Conservation (phyloP, 306 rosid species). For the Citrullus amarus region DNA sequence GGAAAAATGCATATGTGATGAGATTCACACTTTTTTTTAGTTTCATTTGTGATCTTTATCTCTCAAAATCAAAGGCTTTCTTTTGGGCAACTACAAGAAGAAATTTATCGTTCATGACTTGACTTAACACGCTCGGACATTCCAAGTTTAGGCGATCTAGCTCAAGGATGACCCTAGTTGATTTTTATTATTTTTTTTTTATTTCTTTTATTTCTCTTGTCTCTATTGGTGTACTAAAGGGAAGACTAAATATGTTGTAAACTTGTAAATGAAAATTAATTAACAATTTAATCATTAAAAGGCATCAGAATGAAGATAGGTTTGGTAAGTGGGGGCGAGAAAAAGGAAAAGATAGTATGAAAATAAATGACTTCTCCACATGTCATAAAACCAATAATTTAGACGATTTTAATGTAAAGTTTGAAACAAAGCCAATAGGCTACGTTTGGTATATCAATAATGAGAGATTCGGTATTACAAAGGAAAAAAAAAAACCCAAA, state of each 20-base stretch:
- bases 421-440: not conserved
- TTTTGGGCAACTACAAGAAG: no score
- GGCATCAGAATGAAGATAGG: not conserved
- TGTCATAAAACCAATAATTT: not conserved
- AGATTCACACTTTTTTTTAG: no score
- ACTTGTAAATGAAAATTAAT: not conserved
- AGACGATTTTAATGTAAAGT: not conserved
- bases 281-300: not conserved
- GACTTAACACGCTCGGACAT: no score
- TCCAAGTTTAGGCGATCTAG: no score
- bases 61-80: no score
- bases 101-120: no score
- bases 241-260: not conserved
- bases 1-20: no score
- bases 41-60: no score
- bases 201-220: no score
- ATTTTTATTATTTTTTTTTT: no score
- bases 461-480: not conserved
- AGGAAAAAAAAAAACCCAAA: not conserved
- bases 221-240: no score
- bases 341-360: not conserved
- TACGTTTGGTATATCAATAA: constrained; percentile 2
- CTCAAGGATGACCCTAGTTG: no score
- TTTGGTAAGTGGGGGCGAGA: not conserved
- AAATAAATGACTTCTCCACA: not conserved